phyloP scores from a whole-genome alignment of 345 rosid genomes.

The Arabidopsis thaliana region DNA sequence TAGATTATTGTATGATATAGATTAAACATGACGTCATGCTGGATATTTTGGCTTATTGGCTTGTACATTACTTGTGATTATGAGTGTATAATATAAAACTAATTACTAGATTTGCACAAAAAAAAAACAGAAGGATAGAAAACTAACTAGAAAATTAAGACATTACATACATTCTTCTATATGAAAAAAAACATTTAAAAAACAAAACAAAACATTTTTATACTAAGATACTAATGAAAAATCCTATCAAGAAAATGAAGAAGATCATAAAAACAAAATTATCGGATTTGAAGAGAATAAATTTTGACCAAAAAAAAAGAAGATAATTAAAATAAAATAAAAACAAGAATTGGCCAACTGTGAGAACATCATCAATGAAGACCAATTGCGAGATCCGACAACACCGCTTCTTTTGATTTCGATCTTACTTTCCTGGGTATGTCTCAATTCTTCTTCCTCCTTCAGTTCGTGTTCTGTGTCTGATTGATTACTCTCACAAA shows the following conservation, averaged over 20 bases:
- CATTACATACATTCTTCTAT: no score
- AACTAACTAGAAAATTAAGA: no score
- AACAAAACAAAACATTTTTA: no score
- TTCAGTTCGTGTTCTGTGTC: neutral
- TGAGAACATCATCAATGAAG: conserved; percentile 20
- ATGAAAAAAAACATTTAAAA: no score
- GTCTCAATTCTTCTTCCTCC: conserved; percentile 18
- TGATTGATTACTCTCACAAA: conserved; percentile 7
- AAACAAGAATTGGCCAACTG: conserved; percentile 12
- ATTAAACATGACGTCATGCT: neutral
- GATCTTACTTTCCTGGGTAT: conserved; percentile 17
- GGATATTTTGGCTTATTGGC: neutral
- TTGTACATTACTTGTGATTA: neutral
- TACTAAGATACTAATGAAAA: no score
- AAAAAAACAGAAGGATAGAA: no score
- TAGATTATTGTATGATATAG: neutral
- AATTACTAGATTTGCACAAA: no score
- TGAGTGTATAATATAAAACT: no score
- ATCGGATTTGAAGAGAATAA: neutral
- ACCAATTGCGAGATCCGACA: conserved; percentile 29
- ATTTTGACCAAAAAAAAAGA: neutral
- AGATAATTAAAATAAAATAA: no score
- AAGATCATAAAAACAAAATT: neutral
- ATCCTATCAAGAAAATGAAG: neutral
- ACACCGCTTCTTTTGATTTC: conserved; percentile 3